These are phyloP conservation scores for Botrytis tulipae DNA, from an alignment of 2,329 filamentous ascomycete genomes.

Conservation along the genomic window DNA sequence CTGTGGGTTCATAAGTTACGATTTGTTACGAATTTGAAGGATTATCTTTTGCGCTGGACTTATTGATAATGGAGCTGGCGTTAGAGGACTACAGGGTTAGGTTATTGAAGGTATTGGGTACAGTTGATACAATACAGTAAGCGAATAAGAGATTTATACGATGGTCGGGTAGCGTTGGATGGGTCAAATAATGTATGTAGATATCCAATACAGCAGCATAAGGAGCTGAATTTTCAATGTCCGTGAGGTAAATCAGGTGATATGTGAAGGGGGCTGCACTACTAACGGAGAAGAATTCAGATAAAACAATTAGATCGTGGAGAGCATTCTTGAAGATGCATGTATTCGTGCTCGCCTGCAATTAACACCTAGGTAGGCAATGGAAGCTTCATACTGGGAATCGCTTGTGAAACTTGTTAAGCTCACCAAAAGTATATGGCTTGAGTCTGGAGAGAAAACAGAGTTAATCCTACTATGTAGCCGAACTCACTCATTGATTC, in stretches of 20 bases:
- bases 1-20: conserved; percentile 49
- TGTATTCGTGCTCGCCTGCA: too few relatives aligned
- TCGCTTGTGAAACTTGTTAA: neutral
- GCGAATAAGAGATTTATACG: neutral
- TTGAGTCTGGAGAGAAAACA: neutral
- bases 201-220: neutral
- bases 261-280: neutral
- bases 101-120: neutral
- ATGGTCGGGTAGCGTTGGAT: neutral
- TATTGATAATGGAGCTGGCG: neutral
- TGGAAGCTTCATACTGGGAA: too few relatives aligned
- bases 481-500: neutral
- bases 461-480: neutral
- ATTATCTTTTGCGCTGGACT: neutral
- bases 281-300: neutral
- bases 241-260: neutral
- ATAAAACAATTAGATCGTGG: too few relatives aligned
- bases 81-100: neutral
- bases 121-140: neutral
- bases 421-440: too few relatives aligned
- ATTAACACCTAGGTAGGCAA: too few relatives aligned
- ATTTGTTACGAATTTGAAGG: conserved; percentile 1
- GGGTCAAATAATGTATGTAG: neutral
- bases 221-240: neutral
- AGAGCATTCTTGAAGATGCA: too few relatives aligned